Evolutionary conservation across 805 yeast species (phyloP), one percentile per base, ranked within the genome.

Genomic region (Teunomyces tritomae): DNA sequence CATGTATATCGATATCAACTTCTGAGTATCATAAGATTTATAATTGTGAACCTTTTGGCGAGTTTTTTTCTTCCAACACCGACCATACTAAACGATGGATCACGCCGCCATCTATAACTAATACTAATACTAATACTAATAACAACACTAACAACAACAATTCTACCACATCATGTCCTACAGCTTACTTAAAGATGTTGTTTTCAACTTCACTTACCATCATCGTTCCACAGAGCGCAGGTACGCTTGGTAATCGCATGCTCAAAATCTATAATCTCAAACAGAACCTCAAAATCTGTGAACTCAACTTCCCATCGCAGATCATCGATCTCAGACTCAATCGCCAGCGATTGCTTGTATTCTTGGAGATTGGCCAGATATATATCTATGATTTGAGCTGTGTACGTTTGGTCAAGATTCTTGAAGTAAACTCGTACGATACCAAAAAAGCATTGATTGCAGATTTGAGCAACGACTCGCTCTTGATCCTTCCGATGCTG

Each of bases 351-450:
- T 74, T 92, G 54, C 77, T 89, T 28, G 94, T 91, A 13, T 81
- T 87, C 5, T 71, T 92, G 45, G 69, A 71, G 49, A 74, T 81
- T 43, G 92, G 89, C 50, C 96, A 91, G 65, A 81, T 94, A 8
- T 87, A 83, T 62, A 80, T 92, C 41, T 94, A 92, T 69, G 97
- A 92, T 64, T 85, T 92, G 51, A 82, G 94, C 48, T 88, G 95
- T 63, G 90, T 92, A 84, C 83, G 87, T 58, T 77, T 91, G 24
- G 63, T 92, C 36, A 71, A 71, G 49, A 65, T 71, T 9, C 56
- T 73, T 43, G 72, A 71, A 34, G 52, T 66, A 7, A 58, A 63
- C 28, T 28, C 44, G 3, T 50, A 42, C 28, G 8, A 33, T 2
- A 29, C 28, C 6, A 39, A 14, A 5, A 29, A 32, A n/a, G 48